Percentiles rank a stretch among this genome's conserved stretches.
phyloP scores from a whole-genome alignment of 177 flowering plant species.

The Telopea speciosissima region DNA sequence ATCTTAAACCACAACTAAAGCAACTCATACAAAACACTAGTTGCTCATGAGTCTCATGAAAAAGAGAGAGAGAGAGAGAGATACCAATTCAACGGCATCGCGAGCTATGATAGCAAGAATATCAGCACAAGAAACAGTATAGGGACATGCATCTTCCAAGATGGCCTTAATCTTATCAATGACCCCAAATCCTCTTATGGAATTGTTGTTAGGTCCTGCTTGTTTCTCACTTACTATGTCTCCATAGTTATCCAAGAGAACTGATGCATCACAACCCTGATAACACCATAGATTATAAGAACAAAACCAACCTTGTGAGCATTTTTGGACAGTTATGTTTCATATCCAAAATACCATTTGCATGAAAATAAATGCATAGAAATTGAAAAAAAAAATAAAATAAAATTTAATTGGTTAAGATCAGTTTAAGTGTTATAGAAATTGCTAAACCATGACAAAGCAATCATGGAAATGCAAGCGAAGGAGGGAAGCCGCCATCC shows the following conservation, averaged over 20 bases:
- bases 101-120: constrained; percentile 69
- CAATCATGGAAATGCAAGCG: constrained; percentile 72
- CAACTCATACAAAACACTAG: too few relatives aligned
- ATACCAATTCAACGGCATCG: constrained; percentile 56
- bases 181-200: constrained; percentile 62
- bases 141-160: constrained; percentile 67
- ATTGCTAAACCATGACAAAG: constrained; percentile 49
- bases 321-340: too few relatives aligned
- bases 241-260: constrained; percentile 52
- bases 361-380: neutral
- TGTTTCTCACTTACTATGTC: constrained; percentile 54
- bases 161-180: constrained; percentile 53
- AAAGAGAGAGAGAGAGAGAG: neutral
- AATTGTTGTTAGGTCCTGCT: constrained; percentile 58
- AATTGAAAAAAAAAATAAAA: too few relatives aligned
- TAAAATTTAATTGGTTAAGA: neutral
- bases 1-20: too few relatives aligned
- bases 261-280: constrained; percentile 85
- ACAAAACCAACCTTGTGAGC: neutral
- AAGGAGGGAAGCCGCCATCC: constrained; percentile 66
- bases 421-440: neutral
- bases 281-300: neutral
- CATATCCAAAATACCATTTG: neutral
- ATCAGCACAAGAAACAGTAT: constrained; percentile 77
- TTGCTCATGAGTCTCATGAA: too few relatives aligned